Evolutionary conservation across 83 land plant species (phyloP), one percentile per base, ranked within the genome.

Genomic region (Diphasiastrum complanatum): DNA sequence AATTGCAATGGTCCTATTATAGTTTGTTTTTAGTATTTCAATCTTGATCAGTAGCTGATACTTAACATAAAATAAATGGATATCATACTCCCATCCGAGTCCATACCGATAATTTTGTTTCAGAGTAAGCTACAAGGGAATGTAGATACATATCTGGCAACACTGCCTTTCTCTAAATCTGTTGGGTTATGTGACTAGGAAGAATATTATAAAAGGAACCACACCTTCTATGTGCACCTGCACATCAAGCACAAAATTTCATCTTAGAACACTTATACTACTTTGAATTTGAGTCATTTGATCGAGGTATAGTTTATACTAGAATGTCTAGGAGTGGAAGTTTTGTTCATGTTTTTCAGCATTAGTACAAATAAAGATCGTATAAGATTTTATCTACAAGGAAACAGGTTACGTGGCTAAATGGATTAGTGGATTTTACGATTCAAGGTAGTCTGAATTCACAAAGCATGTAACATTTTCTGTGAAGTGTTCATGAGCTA

Each of bases 191-290:
- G 16, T 50, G 30, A 3, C 18, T 5, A n/a, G n/a, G n/a, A n/a
- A n/a, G n/a, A n/a, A n/a, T n/a, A n/a, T n/a, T n/a, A n/a, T n/a
- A n/a, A n/a, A n/a, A n/a, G n/a, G n/a, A n/a, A n/a, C n/a, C 58
- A 24, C 33, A 61, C 64, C 64, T 61, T 61, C 51, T 46, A 45
- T 61, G 51, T 22, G 64, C 45, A 25, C 49, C 64, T 61, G 64
- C 50, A 10, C 22, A 61, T 45, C 8, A 25, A 38, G 45, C 22
- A 23, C 8, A 25, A 18, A n/a, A 47, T 5, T 19, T 5, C 5
- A n/a, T 5, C n/a, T 5, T 19, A n/a, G 23, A 5, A 18, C 51
- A 5, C n/a, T 19, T 47, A 24, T 50, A 29, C 27, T 50, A 14
- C 14, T 50, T 3, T n/a, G 33, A 29, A 5, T 12, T 25, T n/a